Evolutionary conservation across 2,329 filamentous ascomycete genomes (phyloP), one percentile per base, ranked within the genome.

Genomic region (Botrytis paeoniae): DNA sequence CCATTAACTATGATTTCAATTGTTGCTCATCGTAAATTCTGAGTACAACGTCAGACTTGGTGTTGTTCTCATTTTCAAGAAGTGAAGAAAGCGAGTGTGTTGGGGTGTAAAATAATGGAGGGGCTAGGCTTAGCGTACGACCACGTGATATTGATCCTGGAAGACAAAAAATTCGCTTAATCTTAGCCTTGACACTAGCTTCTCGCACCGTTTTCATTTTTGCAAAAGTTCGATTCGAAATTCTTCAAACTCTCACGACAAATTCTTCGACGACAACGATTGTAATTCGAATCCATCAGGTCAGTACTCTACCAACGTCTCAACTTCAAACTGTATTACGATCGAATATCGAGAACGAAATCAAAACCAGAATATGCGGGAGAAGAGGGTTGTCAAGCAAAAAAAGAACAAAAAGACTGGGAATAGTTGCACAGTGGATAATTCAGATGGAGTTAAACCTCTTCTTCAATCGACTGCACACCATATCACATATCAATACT

Each of bases 241-340:
- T 60, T 60, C 41, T 45, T 39, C 41, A 68, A 57, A 66, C 64
- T 62, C 16, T 69, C 71, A 69, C 71, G 71, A 72, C 71, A 72
- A 72, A 41, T n/a, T 48, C 61, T 66, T 63, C 59, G 60, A 73
- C 68, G 45, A 70, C 75, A 76, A 74, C 82, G 84, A 85, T 85
- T 85, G 83, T 83, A 80, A 82, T 80, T 80, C 80, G 79, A 76
- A 81, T 81, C 83, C 84, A 85, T 84, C 84, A 85, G 84, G 84
- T 85, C 77, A 85, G 84, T 84, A 79, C 32, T 54, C 14, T 60
- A 41, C 51, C 51, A 72, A 59, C 48, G 74, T 73, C 18, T 63
- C 41, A 39, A 41, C 72, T n/a, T 29, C 35, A 14, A 57, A 59
- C 20, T 32, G 22, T n/a, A 45, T 41, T 20, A 66, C 62, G 37